Evolutionary conservation across 805 yeast species (phyloP), one percentile per base, ranked within the genome.

Genomic region (fission yeast (Schizosaccharomyces pombe)): DNA sequence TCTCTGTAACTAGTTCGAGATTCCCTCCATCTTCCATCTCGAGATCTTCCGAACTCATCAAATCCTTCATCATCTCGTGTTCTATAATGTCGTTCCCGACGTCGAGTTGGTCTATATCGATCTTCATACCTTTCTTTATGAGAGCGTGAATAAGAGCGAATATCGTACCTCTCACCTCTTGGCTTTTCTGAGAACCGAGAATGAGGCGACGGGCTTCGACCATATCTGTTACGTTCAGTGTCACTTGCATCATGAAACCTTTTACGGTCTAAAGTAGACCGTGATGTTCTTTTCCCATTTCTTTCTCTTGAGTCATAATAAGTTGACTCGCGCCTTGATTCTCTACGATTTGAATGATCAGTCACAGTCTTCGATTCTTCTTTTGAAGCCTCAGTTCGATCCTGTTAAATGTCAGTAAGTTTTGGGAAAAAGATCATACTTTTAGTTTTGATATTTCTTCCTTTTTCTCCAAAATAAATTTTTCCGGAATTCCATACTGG

Each of bases 391-490:
- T 37, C 43, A 16, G 24, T 37, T 37, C 22, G 43, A 24, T 24
- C 22, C 43, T 37, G 22, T 6, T 4, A 16, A 24, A 2, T 12
- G n/a, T 37, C 22, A 37, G 43, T 14, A 37, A 6, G n/a, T 37
- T 9, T 37, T 37, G 43, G 22, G n/a, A 8, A 19, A 37, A 11
- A 2, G 19, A n/a, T 16, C 43, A 16, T 37, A 37, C 43, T 24
- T 24, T 6, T 16, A 37, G 43, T 37, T 37, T 37, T 16, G 43
- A 37, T 3, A 49, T 14, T 22, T 52, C 54, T n/a, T 19, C 47
- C 26, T 52, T 52, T 26, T 52, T 52, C 11, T 26, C 31, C 54
- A 33, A 30, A n/a, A 52, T 37, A 19, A 52, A 19, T 12, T 52
- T 34, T 14, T 28, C 24, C 6, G 47, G 47, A 22, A 52, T 37